phyloP scores from a whole-genome alignment of 2,329 filamentous ascomycete genomes.

The Malbranchea cinnamomea region DNA sequence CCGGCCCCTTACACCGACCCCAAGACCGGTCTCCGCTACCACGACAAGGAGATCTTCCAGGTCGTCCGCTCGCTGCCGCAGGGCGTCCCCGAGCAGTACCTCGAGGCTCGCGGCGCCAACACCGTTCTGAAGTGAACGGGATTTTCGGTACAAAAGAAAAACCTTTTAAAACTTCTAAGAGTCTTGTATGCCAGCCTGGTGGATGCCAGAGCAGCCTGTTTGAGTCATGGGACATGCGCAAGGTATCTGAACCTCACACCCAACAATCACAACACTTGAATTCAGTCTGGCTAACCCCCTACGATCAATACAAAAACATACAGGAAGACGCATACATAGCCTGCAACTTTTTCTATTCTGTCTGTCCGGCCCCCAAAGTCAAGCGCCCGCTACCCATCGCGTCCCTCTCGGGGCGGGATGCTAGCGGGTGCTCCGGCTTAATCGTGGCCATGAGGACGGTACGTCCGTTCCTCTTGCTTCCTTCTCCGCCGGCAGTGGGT shows the following conservation, averaged over 20 bases:
- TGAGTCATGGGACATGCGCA: too few species aligned
- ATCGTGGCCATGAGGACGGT: constrained; percentile 54
- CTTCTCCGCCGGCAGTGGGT: constrained; percentile 62
- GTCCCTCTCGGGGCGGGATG: constrained; percentile 63
- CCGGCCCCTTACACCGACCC: constrained; percentile 87
- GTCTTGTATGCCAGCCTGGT: not conserved
- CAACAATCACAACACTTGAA: too few species aligned
- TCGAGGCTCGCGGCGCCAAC: constrained; percentile 82
- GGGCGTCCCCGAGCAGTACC: constrained; percentile 69
- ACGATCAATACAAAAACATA: too few species aligned
- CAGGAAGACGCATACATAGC: too few species aligned
- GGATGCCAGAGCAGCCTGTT: not conserved
- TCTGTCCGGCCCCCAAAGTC: constrained; percentile 92
- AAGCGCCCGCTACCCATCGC: constrained; percentile 82
- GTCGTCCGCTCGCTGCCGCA: constrained; percentile 69
- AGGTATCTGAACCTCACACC: too few species aligned
- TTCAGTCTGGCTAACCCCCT: too few species aligned
- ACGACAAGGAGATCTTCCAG: constrained; percentile 81
- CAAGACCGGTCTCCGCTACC: constrained; percentile 84
- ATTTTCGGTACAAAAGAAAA: constrained; percentile 6
- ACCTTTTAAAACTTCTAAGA: constrained; percentile 4
- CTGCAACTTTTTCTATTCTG: too few species aligned
- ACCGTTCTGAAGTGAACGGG: constrained; percentile 63
- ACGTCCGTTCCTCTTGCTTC: constrained; percentile 20
- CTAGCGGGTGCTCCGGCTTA: constrained; percentile 97